A percentile compares a stretch with the other conserved stretches of the same genome.
phyloP scores from a whole-genome alignment of 441 rosid species.

The Bocquillonia castaneifolia region DNA sequence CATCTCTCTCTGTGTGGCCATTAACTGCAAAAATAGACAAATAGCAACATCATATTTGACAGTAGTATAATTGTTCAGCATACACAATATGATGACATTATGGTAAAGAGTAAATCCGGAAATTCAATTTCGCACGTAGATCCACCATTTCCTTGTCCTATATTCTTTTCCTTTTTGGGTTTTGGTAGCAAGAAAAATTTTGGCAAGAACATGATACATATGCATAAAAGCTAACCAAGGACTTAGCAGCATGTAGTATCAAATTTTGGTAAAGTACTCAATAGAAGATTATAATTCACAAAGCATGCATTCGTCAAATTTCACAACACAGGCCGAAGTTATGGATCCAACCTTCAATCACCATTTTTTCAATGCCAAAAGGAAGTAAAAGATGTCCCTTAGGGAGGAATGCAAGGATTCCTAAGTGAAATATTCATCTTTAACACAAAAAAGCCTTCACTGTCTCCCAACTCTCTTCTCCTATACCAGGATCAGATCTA shows the following conservation, averaged over 20 bases:
- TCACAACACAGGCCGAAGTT: background rate
- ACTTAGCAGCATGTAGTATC: background rate
- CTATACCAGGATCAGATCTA: background rate
- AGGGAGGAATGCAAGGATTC: background rate
- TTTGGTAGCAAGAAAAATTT: too few relatives aligned
- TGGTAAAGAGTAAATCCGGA: background rate
- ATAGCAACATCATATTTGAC: background rate
- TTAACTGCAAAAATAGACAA: slow-evolving; percentile 40
- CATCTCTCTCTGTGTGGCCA: slow-evolving; percentile 64
- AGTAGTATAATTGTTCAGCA: background rate
- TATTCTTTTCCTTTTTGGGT: too few relatives aligned
- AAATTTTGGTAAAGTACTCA: too few relatives aligned
- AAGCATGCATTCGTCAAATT: background rate
- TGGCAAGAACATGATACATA: too few relatives aligned
- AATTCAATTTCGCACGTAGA: background rate
- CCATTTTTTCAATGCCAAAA: background rate
- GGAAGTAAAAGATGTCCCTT: background rate
- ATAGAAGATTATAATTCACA: background rate
- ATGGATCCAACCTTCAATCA: background rate
- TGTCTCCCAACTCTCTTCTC: background rate
- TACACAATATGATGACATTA: background rate
- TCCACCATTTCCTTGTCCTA: background rate
- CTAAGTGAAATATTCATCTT: background rate
- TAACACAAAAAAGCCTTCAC: background rate
- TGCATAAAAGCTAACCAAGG: background rate